Percentiles rank a stretch among this genome's conserved stretches.
These are phyloP conservation scores for Herpetomonas samuelpessoai DNA, from an alignment of 208 protist species.

Conservation along the genomic window DNA sequence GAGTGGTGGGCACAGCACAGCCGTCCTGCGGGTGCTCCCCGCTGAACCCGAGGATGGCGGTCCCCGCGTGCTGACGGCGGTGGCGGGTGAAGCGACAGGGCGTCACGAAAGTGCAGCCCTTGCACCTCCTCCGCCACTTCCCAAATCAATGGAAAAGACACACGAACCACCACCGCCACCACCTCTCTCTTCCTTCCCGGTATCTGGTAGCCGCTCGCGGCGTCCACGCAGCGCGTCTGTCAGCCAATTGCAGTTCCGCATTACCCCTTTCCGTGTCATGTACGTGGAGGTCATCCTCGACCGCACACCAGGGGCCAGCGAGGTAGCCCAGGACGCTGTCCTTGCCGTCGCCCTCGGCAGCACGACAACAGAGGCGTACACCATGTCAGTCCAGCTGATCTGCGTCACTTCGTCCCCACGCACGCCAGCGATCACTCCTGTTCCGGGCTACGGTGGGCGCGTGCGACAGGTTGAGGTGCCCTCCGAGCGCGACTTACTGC, in stretches of 20 bases:
- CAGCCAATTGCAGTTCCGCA: neutral
- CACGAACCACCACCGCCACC: too few relatives aligned
- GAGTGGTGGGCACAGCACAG: too few relatives aligned
- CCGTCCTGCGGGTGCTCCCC: too few relatives aligned
- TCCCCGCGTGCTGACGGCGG: too few relatives aligned
- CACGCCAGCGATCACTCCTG: neutral
- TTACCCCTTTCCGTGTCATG: neutral
- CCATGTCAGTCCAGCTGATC: constrained; percentile 18
- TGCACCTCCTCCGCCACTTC: neutral
- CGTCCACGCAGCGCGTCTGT: neutral
- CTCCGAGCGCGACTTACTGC: constrained; percentile 48
- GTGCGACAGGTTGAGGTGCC: constrained; percentile 40
- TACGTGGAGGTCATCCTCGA: neutral
- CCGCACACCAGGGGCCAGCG: neutral
- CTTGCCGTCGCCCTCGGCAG: neutral
- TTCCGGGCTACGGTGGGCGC: constrained; percentile 7
- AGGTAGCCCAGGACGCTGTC: neutral
- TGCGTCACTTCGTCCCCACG: neutral
- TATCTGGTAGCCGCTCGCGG: too few relatives aligned
- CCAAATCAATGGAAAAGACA: too few relatives aligned
- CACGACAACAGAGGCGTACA: neutral
- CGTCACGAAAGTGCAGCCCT: neutral
- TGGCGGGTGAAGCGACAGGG: neutral
- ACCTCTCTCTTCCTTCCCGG: neutral
- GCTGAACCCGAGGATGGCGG: too few relatives aligned